Evolutionary conservation across 2,329 filamentous ascomycete species (phyloP).

Genomic region (Hyphodiscus sp.): DNA sequence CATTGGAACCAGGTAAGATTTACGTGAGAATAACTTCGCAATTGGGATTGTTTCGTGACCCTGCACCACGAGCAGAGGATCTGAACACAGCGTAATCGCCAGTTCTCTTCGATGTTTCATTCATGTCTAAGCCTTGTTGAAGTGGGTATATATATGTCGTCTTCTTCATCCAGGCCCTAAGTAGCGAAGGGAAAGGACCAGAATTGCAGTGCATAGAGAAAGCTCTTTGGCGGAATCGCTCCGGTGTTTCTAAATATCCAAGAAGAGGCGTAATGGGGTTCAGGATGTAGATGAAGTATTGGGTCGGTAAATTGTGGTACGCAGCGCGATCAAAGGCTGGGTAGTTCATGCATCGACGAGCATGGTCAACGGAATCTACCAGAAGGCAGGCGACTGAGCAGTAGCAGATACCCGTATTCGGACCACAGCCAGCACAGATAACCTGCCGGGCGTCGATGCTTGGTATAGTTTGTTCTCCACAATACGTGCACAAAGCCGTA

Average conservation of each 20-base stretch:
- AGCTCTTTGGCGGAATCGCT: slow-evolving; percentile 21
- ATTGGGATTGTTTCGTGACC: slow-evolving; percentile 6
- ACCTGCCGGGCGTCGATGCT: slow-evolving; percentile 7
- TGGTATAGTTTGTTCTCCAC: neutral
- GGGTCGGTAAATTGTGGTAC: neutral
- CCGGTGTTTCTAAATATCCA: slow-evolving; percentile 1
- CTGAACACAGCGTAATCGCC: slow-evolving; percentile 26
- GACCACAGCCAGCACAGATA: slow-evolving; percentile 22
- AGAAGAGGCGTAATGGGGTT: neutral
- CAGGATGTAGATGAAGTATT: neutral
- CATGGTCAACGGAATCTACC: slow-evolving; percentile 18
- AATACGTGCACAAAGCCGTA: slow-evolving; percentile 9
- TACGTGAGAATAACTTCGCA: slow-evolving; percentile 23
- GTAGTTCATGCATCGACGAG: slow-evolving; percentile 10
- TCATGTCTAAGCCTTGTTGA: neutral
- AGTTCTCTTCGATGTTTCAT: slow-evolving; percentile 10
- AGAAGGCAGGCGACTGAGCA: slow-evolving; percentile 24
- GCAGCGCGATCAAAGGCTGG: neutral
- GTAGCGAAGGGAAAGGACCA: slow-evolving; percentile 19
- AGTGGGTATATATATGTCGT: neutral
- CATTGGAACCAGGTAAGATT: slow-evolving; percentile 3
- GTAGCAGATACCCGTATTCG: slow-evolving; percentile 13
- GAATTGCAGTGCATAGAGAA: slow-evolving; percentile 21
- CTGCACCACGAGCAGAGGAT: slow-evolving; percentile 9
- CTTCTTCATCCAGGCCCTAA: slow-evolving; percentile 15